Evolutionary conservation across 768 basidiomycete genomes (phyloP), one percentile per base, ranked within the genome.

Genomic region (Termitomyces sp.): DNA sequence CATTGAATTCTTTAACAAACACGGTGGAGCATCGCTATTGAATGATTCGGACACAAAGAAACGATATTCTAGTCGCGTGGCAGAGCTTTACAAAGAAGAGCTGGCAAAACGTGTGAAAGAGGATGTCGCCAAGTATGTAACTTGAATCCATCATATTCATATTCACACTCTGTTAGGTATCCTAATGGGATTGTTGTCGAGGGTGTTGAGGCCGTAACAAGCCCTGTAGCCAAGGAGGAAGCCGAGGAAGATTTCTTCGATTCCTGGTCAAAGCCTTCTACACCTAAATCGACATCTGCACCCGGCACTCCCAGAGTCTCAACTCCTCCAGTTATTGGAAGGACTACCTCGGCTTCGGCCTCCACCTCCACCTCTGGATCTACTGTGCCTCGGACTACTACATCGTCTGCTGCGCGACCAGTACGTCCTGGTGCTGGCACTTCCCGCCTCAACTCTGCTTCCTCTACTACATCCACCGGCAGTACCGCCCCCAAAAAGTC

Each of bases 241-340:
- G 73, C 75, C 0, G 93, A 93, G 53, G 95, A 97, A 9, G 95
- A 98, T 69, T 99, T 99, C 73, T 99, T 98, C 75, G 86, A 92
- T 48, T 90, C 92, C 28, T 98, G 96, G 95, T 94, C 95, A 61
- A 96, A 96, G 69, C 88, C 92, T 1, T 73, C 78, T 34, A 81
- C 82, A 7, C 80, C 82, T 5, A 84, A 81, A 68, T 61, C 57
- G 8, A 53, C 81, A 1, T 78, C 82, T 15, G 66, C 78, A 4
- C 72, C 86, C 12, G 71, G 81, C n/a, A 75, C 84, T 3, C 75
- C 81, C 4, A 73, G 81, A 36, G 70, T 77, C 22, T 65, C 79
- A 1, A 74, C 81, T 1, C 83, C 86, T 3, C 86, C 89, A 16
- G 75, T 79, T 29, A 72, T 88, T 42, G 87, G 87, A 12, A 78